Evolutionary conservation across 164 flowering plant species (phyloP).

Genomic region (Tinospora cordifolia): DNA sequence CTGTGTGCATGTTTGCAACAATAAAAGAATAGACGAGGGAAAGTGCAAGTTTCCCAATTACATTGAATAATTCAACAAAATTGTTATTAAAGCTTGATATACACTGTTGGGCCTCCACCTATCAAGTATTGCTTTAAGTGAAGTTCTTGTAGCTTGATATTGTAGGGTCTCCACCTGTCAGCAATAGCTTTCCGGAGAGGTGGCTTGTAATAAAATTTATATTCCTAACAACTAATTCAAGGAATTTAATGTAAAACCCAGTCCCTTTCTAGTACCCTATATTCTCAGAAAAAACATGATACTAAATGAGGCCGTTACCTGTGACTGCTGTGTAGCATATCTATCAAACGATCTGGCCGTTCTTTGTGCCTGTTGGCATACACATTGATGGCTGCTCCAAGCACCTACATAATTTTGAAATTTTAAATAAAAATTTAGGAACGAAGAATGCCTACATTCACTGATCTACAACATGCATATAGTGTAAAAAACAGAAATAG

Average conservation of each 20-base stretch:
- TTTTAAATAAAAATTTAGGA: background rate
- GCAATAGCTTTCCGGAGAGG: too few species aligned
- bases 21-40: background rate
- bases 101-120: too few species aligned
- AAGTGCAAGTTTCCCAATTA: background rate
- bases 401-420: slow-evolving; percentile 42
- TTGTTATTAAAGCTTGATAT: background rate
- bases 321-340: slow-evolving; percentile 96
- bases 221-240: too few species aligned
- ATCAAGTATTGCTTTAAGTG: too few species aligned
- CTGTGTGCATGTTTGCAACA: too few species aligned
- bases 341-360: slow-evolving; percentile 96
- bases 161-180: too few species aligned
- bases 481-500: background rate
- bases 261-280: background rate
- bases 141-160: too few species aligned
- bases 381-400: slow-evolving; percentile 94
- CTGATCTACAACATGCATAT: background rate
- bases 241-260: background rate
- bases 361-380: slow-evolving; percentile 96
- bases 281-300: background rate
- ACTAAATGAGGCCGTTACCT: slow-evolving; percentile 40
- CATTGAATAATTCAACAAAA: background rate
- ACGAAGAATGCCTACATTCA: background rate
- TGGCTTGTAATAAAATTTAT: too few species aligned